Evolutionary conservation across 2,329 filamentous ascomycete species (phyloP).

Genomic region (Sclerotinia spermophila): DNA sequence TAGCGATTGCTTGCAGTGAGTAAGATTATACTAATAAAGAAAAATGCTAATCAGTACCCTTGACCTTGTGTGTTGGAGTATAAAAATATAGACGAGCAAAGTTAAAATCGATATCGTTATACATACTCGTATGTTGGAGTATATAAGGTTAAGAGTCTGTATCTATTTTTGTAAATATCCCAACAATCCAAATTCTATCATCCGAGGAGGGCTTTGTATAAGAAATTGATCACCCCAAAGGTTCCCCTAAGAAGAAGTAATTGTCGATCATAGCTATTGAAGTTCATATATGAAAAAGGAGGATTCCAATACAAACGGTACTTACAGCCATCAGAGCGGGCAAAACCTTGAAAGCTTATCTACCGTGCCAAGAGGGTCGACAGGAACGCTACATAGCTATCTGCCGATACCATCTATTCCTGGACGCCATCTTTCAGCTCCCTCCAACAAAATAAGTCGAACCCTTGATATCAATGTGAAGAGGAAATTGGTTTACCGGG

Average conservation of each 20-base stretch:
- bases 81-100: not conserved
- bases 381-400: not conserved
- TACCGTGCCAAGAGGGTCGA: slow-evolving; percentile 4
- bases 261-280: not conserved
- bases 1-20: not conserved
- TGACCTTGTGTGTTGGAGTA: not conserved
- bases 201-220: not conserved
- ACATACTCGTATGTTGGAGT: too few relatives aligned
- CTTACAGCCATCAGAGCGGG: not conserved
- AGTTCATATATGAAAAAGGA: not conserved
- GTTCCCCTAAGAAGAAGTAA: not conserved
- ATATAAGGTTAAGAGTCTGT: not conserved
- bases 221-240: not conserved
- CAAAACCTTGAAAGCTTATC: slow-evolving; percentile 10
- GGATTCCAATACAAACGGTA: not conserved
- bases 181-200: not conserved
- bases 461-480: not conserved
- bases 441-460: not conserved
- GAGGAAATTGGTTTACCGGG: not conserved
- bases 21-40: not conserved
- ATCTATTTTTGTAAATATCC: not conserved
- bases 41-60: not conserved
- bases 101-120: not conserved
- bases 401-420: not conserved
- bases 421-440: slow-evolving; percentile 6